These are phyloP conservation scores for Blastobotrys buckinghamii DNA, from an alignment of 1,139 yeast genomes.

Conservation along the genomic window DNA sequence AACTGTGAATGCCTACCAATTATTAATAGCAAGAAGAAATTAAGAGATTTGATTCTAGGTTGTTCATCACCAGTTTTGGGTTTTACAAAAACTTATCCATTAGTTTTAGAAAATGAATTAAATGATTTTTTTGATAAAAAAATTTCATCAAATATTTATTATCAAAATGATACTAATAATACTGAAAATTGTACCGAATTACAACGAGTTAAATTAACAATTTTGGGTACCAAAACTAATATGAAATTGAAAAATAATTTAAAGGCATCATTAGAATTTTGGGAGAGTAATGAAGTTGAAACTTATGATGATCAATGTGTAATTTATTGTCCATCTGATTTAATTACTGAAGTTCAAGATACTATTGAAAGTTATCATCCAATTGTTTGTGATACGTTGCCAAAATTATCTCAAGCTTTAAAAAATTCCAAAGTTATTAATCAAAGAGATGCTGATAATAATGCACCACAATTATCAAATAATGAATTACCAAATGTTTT, in stretches of 20 bases:
- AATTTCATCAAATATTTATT: not conserved
- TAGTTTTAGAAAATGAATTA: not conserved
- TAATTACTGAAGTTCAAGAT: not conserved
- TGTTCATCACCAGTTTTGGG: not conserved
- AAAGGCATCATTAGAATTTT: not conserved
- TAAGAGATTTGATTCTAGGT: not conserved
- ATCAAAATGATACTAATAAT: not conserved
- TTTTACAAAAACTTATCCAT: not conserved
- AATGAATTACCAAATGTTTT: not conserved
- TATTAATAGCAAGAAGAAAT: not conserved
- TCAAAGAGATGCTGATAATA: too few relatives aligned
- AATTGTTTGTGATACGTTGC: not conserved
- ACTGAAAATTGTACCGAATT: not conserved
- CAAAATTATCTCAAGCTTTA: not conserved
- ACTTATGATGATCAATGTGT: not conserved
- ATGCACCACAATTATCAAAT: too few relatives aligned
- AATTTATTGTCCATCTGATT: not conserved
- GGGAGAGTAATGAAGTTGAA: not conserved
- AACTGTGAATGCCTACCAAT: not conserved
- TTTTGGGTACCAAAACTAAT: not conserved
- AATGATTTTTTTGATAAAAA: not conserved
- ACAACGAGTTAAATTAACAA: not conserved
- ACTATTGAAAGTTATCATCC: not conserved
- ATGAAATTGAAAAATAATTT: not conserved
- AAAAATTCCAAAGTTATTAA: too few relatives aligned